Percentiles rank a stretch among this genome's conserved stretches.
These are phyloP conservation scores for Thermomyces lanuginosus DNA, from an alignment of 2,329 filamentous ascomycete species.

Conservation along the genomic window DNA sequence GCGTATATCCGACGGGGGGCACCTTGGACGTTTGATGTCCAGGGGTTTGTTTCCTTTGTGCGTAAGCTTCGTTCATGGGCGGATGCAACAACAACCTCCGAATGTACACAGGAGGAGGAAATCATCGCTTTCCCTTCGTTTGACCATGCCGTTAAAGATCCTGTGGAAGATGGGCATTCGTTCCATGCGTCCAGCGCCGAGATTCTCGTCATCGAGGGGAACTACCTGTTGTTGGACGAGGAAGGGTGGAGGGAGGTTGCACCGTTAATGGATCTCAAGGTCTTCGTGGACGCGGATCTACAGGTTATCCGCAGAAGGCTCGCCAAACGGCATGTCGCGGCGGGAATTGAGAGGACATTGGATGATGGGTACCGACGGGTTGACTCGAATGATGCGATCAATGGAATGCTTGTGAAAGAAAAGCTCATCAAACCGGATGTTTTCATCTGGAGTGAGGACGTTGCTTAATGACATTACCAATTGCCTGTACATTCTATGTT, in stretches of 20 bases:
- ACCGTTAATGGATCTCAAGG: slow-evolving; percentile 24
- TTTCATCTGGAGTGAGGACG: slow-evolving; percentile 12
- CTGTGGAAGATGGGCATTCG: slow-evolving; percentile 13
- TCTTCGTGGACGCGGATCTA: slow-evolving; percentile 27
- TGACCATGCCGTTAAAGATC: slow-evolving; percentile 22
- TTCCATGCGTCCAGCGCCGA: slow-evolving; percentile 11
- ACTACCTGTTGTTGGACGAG: slow-evolving; percentile 14
- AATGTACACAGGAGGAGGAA: slow-evolving; percentile 5
- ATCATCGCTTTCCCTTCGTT: slow-evolving; percentile 17
- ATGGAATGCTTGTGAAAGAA: slow-evolving; percentile 16
- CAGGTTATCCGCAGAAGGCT: slow-evolving; percentile 21
- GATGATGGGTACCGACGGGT: slow-evolving; percentile 21
- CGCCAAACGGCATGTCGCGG: slow-evolving; percentile 23
- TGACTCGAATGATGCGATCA: slow-evolving; percentile 24
- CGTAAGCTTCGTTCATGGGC: slow-evolving; percentile 12
- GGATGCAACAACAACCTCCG: slow-evolving; percentile 8
- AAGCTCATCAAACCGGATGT: slow-evolving; percentile 14
- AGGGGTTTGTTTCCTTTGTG: slow-evolving; percentile 15
- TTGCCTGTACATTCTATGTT: too few relatives aligned
- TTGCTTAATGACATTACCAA: too few relatives aligned
- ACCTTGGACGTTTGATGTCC: slow-evolving; percentile 23
- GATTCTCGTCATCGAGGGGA: slow-evolving; percentile 13
- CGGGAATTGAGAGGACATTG: slow-evolving; percentile 26
- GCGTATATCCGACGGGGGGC: slow-evolving; percentile 22
- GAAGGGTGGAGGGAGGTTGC: slow-evolving; percentile 19